Conservation (phyloP, 2,329 filamentous ascomycete species). For the Xylariaceae sp. region DNA sequence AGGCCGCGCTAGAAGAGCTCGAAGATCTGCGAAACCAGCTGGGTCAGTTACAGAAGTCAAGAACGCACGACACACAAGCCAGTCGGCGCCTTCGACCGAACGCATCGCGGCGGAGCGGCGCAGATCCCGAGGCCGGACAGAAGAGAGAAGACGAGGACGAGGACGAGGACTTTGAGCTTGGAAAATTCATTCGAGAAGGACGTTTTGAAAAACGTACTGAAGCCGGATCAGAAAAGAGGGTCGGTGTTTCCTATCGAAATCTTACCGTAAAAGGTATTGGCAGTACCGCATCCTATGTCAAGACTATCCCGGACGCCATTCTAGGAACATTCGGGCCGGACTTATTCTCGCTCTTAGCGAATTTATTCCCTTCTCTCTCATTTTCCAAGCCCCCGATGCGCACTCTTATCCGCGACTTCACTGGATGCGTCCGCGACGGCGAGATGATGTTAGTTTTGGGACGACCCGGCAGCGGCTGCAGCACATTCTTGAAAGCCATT, state of each 20-base stretch:
- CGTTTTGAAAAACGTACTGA: slow-evolving; percentile 72
- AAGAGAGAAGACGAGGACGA: slow-evolving; percentile 44
- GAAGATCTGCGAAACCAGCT: slow-evolving; percentile 36
- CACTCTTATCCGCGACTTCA: slow-evolving; percentile 62
- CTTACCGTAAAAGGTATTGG: slow-evolving; percentile 72
- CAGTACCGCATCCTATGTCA: slow-evolving; percentile 65
- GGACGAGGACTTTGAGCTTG: slow-evolving; percentile 62
- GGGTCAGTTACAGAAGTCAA: slow-evolving; percentile 34
- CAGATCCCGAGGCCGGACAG: slow-evolving; percentile 33
- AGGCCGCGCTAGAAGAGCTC: slow-evolving; percentile 35
- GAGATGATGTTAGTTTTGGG: slow-evolving; percentile 71
- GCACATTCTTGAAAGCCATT: slow-evolving; percentile 73
- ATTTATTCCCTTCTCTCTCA: slow-evolving; percentile 34
- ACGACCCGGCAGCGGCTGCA: slow-evolving; percentile 71
- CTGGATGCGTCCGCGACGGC: slow-evolving; percentile 62
- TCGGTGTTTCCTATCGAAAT: slow-evolving; percentile 75
- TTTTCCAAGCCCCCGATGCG: slow-evolving; percentile 29
- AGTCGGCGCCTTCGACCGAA: slow-evolving; percentile 17
- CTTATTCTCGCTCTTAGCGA: slow-evolving; percentile 61
- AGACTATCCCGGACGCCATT: slow-evolving; percentile 71
- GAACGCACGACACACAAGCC: slow-evolving; percentile 34
- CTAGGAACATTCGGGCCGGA: slow-evolving; percentile 79
- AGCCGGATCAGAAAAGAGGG: slow-evolving; percentile 67
- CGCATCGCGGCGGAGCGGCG: slow-evolving; percentile 11
- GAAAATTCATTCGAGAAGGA: slow-evolving; percentile 69